phyloP scores from a whole-genome alignment of 2,329 filamentous ascomycete genomes.

The Falciphora oryzae region DNA sequence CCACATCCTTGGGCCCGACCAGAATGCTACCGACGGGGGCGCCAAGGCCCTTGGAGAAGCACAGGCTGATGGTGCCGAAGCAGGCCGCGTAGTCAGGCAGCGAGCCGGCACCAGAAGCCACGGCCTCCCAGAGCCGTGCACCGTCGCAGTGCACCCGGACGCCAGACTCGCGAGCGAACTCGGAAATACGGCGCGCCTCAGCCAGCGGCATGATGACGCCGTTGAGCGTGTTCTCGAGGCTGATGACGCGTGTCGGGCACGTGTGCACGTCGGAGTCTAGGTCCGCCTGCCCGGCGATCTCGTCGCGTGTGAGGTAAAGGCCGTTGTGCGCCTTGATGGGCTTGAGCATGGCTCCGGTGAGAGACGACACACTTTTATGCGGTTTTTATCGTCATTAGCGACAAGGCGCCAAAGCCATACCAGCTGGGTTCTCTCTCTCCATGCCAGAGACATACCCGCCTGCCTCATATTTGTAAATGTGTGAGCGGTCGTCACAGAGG shows the following conservation, averaged over 20 bases:
- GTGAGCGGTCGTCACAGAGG: conserved; percentile 71
- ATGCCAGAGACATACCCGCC: conserved; percentile 42
- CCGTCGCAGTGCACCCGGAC: conserved; percentile 46
- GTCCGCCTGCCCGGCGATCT: conserved; percentile 61
- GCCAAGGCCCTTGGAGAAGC: conserved; percentile 48
- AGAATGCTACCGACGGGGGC: conserved; percentile 46
- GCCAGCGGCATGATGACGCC: conserved; percentile 72
- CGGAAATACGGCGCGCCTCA: conserved; percentile 63
- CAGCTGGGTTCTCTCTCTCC: no score
- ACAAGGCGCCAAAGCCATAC: not conserved
- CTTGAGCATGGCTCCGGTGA: conserved; percentile 66
- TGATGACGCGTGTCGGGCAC: conserved; percentile 76
- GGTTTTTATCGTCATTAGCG: not conserved
- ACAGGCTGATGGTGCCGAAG: conserved; percentile 54
- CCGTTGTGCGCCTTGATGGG: conserved; percentile 65
- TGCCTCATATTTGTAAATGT: conserved; percentile 66
- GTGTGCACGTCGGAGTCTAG: conserved; percentile 66
- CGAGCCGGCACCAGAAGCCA: conserved; percentile 35
- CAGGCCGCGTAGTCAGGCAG: conserved; percentile 35
- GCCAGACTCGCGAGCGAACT: conserved; percentile 54
- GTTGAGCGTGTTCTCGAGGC: conserved; percentile 78
- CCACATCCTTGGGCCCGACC: conserved; percentile 41
- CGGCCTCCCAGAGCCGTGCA: conserved; percentile 46
- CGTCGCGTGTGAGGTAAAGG: conserved; percentile 68
- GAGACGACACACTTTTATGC: conserved; percentile 53